Evolutionary conservation across 1,139 yeast genomes (phyloP).

Genomic region (Yamadazyma membranifaciens): DNA sequence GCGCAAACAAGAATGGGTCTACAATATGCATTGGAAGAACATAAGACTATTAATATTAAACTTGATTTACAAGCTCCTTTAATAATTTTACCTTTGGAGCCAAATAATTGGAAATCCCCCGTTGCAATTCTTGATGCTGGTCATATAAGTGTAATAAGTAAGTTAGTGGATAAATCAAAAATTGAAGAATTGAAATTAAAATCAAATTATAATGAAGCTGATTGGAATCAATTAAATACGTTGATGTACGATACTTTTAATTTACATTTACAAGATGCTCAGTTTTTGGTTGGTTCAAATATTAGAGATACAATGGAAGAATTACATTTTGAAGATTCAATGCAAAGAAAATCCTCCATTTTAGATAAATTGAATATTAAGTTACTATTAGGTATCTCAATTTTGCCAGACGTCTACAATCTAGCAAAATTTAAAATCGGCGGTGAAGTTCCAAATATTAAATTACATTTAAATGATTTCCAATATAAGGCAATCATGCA

Average conservation of each 20-base stretch:
- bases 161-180: conserved; percentile 69
- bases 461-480: conserved; percentile 76
- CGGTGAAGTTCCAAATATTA: conserved; percentile 76
- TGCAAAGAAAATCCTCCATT: conserved; percentile 47
- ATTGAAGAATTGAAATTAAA: conserved; percentile 72
- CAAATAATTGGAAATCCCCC: conserved; percentile 77
- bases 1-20: conserved; percentile 89
- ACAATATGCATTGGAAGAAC: conserved; percentile 91
- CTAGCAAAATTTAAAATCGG: conserved; percentile 72
- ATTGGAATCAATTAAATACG: conserved; percentile 67
- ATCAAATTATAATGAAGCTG: conserved; percentile 66
- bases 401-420: conserved; percentile 74
- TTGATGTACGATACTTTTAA: conserved; percentile 89
- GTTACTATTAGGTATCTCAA: conserved; percentile 74
- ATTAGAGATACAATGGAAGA: conserved; percentile 75
- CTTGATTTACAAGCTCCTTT: conserved; percentile 93
- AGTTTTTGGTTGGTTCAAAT: conserved; percentile 80
- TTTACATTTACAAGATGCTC: conserved; percentile 79
- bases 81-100: conserved; percentile 83
- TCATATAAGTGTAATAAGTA: conserved; percentile 81
- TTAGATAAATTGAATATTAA: conserved; percentile 76
- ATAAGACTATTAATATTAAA: conserved; percentile 80
- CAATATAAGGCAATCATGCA: conserved; percentile 88
- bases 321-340: conserved; percentile 47
- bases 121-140: conserved; percentile 96